These are phyloP conservation scores for Trichoderma sp. DNA, from an alignment of 2,329 filamentous ascomycete species.

Conservation along the genomic window DNA sequence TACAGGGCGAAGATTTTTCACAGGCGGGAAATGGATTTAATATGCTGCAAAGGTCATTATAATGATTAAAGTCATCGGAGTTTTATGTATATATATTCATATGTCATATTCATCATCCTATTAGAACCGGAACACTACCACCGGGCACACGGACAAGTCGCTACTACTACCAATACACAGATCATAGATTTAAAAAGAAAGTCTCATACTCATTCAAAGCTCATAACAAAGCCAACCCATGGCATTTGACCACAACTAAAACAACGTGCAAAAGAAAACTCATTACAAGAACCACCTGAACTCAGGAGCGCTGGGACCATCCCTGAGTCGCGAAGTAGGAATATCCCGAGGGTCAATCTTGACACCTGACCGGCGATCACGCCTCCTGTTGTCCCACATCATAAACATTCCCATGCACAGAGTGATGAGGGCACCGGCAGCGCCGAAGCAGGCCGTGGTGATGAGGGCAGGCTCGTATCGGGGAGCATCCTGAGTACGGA, in stretches of 20 bases:
- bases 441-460: constrained; percentile 65
- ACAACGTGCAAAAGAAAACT: neutral
- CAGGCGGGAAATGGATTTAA: constrained; percentile 22
- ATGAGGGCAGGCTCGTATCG: constrained; percentile 65
- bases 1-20: constrained; percentile 34
- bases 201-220: neutral
- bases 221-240: neutral
- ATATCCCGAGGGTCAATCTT: constrained; percentile 46
- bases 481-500: constrained; percentile 61
- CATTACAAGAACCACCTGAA: constrained; percentile 51
- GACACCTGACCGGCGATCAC: constrained; percentile 52
- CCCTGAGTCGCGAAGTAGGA: constrained; percentile 48
- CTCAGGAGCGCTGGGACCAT: constrained; percentile 46
- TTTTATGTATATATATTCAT: neutral
- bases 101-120: neutral
- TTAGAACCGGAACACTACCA: neutral
- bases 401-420: constrained; percentile 58
- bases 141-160: neutral
- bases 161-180: neutral
- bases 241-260: neutral
- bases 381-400: constrained; percentile 53
- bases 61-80: neutral
- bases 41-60: neutral
- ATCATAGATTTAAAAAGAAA: neutral
- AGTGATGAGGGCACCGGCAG: constrained; percentile 55